Evolutionary conservation across 139 green algal genomes (phyloP).

Genomic region (Micractinium conductrix): DNA sequence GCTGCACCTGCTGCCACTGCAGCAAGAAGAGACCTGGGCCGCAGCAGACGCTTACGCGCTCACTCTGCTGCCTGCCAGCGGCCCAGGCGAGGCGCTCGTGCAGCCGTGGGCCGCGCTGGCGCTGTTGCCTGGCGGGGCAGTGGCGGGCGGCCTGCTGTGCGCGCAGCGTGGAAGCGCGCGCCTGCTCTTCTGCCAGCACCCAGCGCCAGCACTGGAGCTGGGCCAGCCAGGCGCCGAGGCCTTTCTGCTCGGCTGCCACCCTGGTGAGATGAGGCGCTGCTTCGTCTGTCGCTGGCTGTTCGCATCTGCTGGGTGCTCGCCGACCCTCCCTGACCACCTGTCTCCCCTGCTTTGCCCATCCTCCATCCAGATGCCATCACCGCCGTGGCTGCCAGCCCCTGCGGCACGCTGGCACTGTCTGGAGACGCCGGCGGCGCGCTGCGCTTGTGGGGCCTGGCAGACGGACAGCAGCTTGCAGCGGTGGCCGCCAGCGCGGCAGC

Average conservation of each 20-base stretch:
- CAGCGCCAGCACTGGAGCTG: background rate
- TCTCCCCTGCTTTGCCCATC: background rate
- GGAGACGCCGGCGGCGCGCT: background rate
- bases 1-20: background rate
- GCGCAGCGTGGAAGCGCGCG: slow-evolving; percentile 9
- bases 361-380: background rate
- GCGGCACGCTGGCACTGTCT: background rate
- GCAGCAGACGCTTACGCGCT: background rate
- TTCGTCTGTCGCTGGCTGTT: background rate
- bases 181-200: slow-evolving; percentile 27
- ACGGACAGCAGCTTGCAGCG: background rate
- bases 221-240: background rate
- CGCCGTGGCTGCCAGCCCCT: background rate
- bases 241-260: slow-evolving; percentile 16
- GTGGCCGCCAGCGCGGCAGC: background rate
- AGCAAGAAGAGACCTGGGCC: background rate
- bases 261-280: background rate
- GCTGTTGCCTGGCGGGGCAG: background rate
- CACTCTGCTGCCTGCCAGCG: background rate
- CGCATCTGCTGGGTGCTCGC: background rate
- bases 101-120: background rate
- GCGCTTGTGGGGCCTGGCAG: slow-evolving; percentile 3
- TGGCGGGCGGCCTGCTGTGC: slow-evolving; percentile 7
- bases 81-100: background rate
- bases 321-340: background rate